Percentiles rank a stretch among this genome's conserved stretches.
These are phyloP conservation scores for Cystofilobasidium macerans DNA, from an alignment of 768 basidiomycete species.

Conservation along the genomic window DNA sequence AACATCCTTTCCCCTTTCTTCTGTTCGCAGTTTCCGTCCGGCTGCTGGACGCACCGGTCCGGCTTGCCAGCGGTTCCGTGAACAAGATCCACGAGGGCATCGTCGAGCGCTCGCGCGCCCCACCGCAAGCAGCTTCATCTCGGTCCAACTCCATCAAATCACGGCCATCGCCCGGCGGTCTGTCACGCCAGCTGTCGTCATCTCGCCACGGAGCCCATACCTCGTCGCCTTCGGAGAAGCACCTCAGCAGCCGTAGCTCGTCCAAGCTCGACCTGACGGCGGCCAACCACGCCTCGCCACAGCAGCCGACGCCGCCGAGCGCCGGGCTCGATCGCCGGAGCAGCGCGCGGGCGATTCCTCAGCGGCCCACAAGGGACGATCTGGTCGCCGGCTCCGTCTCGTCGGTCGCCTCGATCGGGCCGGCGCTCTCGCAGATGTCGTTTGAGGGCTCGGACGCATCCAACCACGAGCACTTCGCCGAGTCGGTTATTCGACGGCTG, in stretches of 20 bases:
- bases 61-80: conserved; percentile 7
- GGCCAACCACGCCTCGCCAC: background rate
- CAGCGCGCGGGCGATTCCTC: background rate
- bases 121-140: background rate
- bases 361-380: background rate
- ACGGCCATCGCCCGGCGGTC: background rate
- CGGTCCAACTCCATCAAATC: background rate
- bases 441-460: conserved; percentile 22
- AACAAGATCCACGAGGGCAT: conserved; percentile 5
- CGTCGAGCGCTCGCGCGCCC: background rate
- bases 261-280: background rate
- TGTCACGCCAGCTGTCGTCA: background rate
- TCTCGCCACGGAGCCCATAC: background rate
- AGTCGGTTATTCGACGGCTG: conserved; percentile 14
- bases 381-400: conserved; percentile 8
- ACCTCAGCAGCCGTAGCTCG: background rate
- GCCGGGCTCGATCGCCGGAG: background rate
- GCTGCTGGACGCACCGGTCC: conserved; percentile 13
- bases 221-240: background rate
- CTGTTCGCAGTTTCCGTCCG: conserved; percentile 18
- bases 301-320: background rate
- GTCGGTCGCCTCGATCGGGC: conserved; percentile 10
- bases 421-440: conserved; percentile 17
- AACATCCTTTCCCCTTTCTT: background rate
- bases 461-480: conserved; percentile 10